These are phyloP conservation scores for Mycena polygramma DNA, from an alignment of 768 basidiomycete genomes.

Conservation along the genomic window DNA sequence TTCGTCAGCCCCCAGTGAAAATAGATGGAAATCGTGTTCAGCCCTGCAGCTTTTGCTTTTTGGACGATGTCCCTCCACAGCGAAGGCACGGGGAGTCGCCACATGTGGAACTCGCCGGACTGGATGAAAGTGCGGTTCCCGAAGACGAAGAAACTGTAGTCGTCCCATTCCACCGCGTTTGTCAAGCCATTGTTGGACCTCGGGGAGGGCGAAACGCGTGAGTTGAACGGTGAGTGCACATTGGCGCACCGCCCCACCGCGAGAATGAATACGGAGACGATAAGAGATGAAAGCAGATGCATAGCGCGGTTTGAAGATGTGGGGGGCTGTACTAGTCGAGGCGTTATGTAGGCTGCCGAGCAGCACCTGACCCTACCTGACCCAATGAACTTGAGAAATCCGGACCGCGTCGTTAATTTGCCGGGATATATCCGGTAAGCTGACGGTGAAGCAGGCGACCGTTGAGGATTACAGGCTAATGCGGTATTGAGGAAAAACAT, in stretches of 20 bases:
- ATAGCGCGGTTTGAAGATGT: not conserved
- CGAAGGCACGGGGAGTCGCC: constrained; percentile 69
- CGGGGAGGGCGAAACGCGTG: not conserved
- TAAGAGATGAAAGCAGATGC: not conserved
- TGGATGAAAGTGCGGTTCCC: constrained; percentile 34
- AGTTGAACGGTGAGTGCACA: not conserved
- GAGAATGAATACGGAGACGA: constrained; percentile 1
- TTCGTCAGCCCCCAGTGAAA: constrained; percentile 71
- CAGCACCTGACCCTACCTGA: not conserved
- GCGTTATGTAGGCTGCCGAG: not conserved
- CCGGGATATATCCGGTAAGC: constrained; percentile 12
- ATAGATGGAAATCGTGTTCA: constrained; percentile 71
- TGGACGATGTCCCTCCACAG: constrained; percentile 75
- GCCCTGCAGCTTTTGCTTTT: constrained; percentile 70
- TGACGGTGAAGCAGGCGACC: no score
- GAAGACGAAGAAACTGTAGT: constrained; percentile 58
- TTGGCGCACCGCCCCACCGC: constrained; percentile 1
- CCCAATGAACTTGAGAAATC: not conserved
- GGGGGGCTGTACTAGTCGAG: not conserved
- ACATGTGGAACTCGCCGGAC: constrained; percentile 75
- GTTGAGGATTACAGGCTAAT: no score
- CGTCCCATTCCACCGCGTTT: constrained; percentile 48
- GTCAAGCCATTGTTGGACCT: constrained; percentile 28
- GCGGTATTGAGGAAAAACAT: not conserved
- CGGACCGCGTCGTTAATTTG: constrained; percentile 2